Evolutionary conservation across 352 stramenopile species (phyloP), one percentile per base, ranked within the genome.

Genomic region (Phytopythium sindhum): DNA sequence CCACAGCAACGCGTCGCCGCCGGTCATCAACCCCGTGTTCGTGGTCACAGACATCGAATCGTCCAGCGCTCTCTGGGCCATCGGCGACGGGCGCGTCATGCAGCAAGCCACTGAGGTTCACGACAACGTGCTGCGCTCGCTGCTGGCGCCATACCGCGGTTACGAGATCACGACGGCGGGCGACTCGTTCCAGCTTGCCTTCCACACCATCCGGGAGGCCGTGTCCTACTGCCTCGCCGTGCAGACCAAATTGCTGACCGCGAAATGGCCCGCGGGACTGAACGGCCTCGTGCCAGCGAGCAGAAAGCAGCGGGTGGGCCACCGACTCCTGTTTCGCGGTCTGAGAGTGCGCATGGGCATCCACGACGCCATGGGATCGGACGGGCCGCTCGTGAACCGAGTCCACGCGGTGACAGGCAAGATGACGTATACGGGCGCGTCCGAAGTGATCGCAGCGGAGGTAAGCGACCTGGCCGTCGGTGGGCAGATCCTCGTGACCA

Each of bases 101-200:
- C 74, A 82, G 48, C 65, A 64, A 6, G 72, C 74, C 4, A 80
- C 68, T 37, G 63, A 78, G 45, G 56, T 80, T 2, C 78, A 87
- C 44, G 78, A 87, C 29, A 61, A 81, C 41, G 66, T 73, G 3
- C 58, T 86, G 17, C 75, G 75, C 0, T 71, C 70, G 1, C 39
- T 79, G 52, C 45, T 86, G 31, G 59, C 62, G 12, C 69, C 72
- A 17, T 72, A 90, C 47, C 72, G 72, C 50, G 83, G 83, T 7
- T 92, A 92, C 56, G 83, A 92, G 60, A 88, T 92, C 63, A 88
- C 83, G 29, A 92, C 83, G 1, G 72, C 69, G 0, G 83, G 83
- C 4, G 83, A 92, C 33, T 77, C 83, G 8, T 92, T 92, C 64
- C 81, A 90, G 28, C 37, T 92, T 10, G 80, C 77, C 4, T 92